Conservation (phyloP, 805 yeast species). For the Metschnikowia arizonensis region DNA sequence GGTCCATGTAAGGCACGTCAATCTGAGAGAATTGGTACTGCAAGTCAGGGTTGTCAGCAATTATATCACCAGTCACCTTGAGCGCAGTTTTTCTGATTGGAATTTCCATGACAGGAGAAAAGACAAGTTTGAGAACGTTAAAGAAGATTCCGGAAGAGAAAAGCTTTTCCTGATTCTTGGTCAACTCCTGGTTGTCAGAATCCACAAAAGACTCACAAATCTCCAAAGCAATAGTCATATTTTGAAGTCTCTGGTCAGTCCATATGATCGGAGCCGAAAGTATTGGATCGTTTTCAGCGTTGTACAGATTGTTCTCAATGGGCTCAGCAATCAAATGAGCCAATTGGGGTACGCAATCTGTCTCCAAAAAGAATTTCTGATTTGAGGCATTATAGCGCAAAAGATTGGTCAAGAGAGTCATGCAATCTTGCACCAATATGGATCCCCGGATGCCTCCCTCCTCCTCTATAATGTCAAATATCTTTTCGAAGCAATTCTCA, state of each 20-base stretch:
- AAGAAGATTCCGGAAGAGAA: slow-evolving; percentile 60
- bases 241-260: slow-evolving; percentile 72
- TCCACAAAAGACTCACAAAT: slow-evolving; percentile 66
- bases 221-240: slow-evolving; percentile 63
- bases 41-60: slow-evolving; percentile 58
- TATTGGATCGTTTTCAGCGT: slow-evolving; percentile 23
- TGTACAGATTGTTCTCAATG: slow-evolving; percentile 30
- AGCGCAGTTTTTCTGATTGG: slow-evolving; percentile 65
- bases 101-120: slow-evolving; percentile 61
- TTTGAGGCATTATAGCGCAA: slow-evolving; percentile 82
- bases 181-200: slow-evolving; percentile 66
- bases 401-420: slow-evolving; percentile 68
- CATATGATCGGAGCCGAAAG: slow-evolving; percentile 48
- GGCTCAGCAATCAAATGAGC: slow-evolving; percentile 64
- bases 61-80: slow-evolving; percentile 71
- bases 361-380: slow-evolving; percentile 83
- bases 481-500: slow-evolving; percentile 82
- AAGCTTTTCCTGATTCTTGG: slow-evolving; percentile 56
- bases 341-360: slow-evolving; percentile 68
- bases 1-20: slow-evolving; percentile 91
- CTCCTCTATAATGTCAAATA: slow-evolving; percentile 73
- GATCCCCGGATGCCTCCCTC: slow-evolving; percentile 92
- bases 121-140: slow-evolving; percentile 64
- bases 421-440: slow-evolving; percentile 84
- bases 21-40: slow-evolving; percentile 73